Base-by-base conservation (phyloP, 768 basidiomycete species). In the Gloeopeniophorella convolvens region DNA sequence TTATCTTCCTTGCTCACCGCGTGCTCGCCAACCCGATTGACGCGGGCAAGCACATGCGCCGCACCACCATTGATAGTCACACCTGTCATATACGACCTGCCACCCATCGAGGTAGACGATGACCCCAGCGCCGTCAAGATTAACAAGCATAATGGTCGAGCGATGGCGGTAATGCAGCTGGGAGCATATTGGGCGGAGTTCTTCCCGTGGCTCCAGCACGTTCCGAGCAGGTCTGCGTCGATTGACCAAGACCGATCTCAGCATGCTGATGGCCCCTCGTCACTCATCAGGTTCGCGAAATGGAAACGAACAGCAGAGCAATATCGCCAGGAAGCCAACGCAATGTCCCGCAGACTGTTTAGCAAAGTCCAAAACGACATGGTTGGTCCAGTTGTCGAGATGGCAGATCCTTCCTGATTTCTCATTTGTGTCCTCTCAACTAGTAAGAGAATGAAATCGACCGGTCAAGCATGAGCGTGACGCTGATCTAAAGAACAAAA, bases 301-400 rank as follows among this genome's bases (percentile, higher is more conserved):
- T 53, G 51, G 51, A 53, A 53, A 23, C 45, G 51, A 10, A 44
- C 48, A 28, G 51, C 23, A 34, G 32, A 33, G 39, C 31, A 33
- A 7, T 16, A 42, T n/a, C 47, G 11, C 26, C 4, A 12, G 20
- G 13, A 35, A 28, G 39, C 36, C 35, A 27, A 31, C 26, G 3
- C 15, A 12, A 33, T 52, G 51, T 52, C 47, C 16, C 33, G 40
- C 5, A 13, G 26, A 11, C 51, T 47, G 41, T 20, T 49, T n/a
- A n/a, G n/a, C n/a, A n/a, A n/a, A n/a, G n/a, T n/a, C n/a, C n/a
- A n/a, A n/a, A n/a, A n/a, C n/a, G n/a, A n/a, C n/a, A n/a, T n/a
- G n/a, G n/a, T n/a, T n/a, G n/a, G n/a, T n/a, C n/a, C n/a, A n/a
- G n/a, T n/a, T n/a, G n/a, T n/a, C n/a, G n/a, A n/a, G n/a, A n/a